These are phyloP conservation scores for Emiliania huxleyi DNA, from an alignment of 78 protist species.

Conservation along the genomic window DNA sequence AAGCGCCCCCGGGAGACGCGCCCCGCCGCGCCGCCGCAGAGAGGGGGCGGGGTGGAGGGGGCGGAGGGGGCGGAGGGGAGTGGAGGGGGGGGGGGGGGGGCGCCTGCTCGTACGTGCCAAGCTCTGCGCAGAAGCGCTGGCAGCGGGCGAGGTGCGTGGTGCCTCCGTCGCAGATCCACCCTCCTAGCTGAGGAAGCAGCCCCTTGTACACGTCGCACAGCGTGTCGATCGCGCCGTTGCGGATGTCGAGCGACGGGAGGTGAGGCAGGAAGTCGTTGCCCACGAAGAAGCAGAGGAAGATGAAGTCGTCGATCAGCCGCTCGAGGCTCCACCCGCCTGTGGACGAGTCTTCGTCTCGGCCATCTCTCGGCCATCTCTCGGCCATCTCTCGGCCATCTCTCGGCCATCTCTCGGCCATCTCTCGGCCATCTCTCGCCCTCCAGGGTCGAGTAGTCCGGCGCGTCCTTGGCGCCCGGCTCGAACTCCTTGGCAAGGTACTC, in stretches of 20 bases:
- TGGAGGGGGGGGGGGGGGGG: too few relatives aligned
- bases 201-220: conserved; percentile 71
- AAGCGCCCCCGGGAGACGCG: too few relatives aligned
- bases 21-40: too few relatives aligned
- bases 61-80: too few relatives aligned
- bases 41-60: too few relatives aligned
- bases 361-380: too few relatives aligned
- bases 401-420: too few relatives aligned
- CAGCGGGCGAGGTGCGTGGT: conserved; percentile 45
- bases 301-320: conserved; percentile 94
- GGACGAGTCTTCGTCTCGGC: background rate
- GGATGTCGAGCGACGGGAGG: conserved; percentile 91
- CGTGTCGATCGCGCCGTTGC: conserved; percentile 85
- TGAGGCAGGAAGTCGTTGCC: conserved; percentile 99
- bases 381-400: too few relatives aligned
- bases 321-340: conserved; percentile 76
- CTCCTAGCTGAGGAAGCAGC: conserved; percentile 68
- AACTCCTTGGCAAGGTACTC: conserved; percentile 66
- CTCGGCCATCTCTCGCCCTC: too few relatives aligned
- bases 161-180: conserved; percentile 83
- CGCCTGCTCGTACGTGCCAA: background rate
- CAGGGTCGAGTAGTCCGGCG: background rate
- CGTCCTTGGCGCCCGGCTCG: background rate
- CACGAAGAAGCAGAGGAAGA: conserved; percentile 91
- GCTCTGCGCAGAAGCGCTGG: background rate